Conservation (phyloP, 164 flowering plant genomes). For the Tetrastigma voinierianum region DNA sequence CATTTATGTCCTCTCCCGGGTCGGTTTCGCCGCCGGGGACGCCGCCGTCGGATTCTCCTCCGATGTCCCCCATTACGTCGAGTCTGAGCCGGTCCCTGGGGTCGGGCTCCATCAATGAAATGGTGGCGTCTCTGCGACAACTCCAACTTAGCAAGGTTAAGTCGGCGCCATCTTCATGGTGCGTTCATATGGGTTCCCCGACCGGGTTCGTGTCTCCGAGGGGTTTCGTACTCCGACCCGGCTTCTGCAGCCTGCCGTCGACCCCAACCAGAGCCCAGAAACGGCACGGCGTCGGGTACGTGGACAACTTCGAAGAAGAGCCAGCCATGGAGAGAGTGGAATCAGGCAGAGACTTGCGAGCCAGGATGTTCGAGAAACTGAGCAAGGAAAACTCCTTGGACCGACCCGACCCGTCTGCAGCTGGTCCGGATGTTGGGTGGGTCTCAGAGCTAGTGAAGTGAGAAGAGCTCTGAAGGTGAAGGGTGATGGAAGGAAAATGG, state of each 20-base stretch:
- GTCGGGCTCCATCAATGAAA: conserved; percentile 42
- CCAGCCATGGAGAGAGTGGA: conserved; percentile 69
- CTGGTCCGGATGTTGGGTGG: conserved; percentile 71
- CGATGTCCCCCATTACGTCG: conserved; percentile 38
- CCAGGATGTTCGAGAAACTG: conserved; percentile 56
- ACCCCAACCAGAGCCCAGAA: conserved; percentile 50
- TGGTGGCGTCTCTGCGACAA: conserved; percentile 51
- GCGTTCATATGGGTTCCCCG: conserved; percentile 25
- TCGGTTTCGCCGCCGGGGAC: conserved; percentile 44
- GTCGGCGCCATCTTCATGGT: conserved; percentile 43
- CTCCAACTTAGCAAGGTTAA: conserved; percentile 60
- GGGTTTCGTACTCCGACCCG: conserved; percentile 44
- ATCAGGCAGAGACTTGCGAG: conserved; percentile 59
- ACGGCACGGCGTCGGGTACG: conserved; percentile 23
- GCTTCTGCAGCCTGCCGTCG: conserved; percentile 54
- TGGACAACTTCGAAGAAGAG: conserved; percentile 37
- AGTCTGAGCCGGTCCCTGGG: conserved; percentile 43
- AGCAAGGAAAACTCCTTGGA: conserved; percentile 54
- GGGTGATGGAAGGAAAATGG: background rate
- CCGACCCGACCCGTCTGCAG: conserved; percentile 17
- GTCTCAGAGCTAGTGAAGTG: conserved; percentile 67
- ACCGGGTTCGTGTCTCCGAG: conserved; percentile 33
- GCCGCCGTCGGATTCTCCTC: conserved; percentile 48
- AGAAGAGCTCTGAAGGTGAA: conserved; percentile 5
- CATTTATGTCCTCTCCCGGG: conserved; percentile 28